Evolutionary conservation across 257 asterid genomes (phyloP), one percentile per base, ranked within the genome.

Genomic region (Nicotiana otophora): DNA sequence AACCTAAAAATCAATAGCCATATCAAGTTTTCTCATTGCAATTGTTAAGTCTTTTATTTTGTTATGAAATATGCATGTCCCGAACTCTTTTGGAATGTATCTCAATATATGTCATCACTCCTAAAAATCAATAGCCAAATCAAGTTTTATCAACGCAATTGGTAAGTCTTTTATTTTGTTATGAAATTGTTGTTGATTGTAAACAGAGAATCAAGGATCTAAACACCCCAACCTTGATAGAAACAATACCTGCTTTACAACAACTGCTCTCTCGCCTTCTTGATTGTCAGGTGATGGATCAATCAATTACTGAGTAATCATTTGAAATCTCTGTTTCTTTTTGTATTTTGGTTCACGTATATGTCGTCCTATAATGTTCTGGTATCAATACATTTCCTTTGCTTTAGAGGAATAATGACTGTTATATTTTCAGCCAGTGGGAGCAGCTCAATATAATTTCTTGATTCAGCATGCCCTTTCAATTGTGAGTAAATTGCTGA

Each of bases 191-290:
- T 57, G 11, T 46, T 72, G 61, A 46, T 77, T 53, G 39, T 80
- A 34, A 65, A 55, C 87, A 92, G 97, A 94, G 89, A 87, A 92
- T 89, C 23, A 91, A 89, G 87, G 89, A 82, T 77, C 86, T 92
- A 67, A 92, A 86, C 80, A 84, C 88, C 57, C 84, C 92, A 61
- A 85, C 87, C 55, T 86, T 94, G 89, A 91, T 94, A 12, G 92
- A 90, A 82, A 96, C 87, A 5, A 83, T 94, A 84, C 93, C 97
- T 74, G 83, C 89, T 75, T 36, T 94, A 89, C 97, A 94, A 82
- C 88, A 87, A 51, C 94, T 92, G 85, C 97, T 94, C 84, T 89
- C 86, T 31, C 98, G 96, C 81, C 97, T 94, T 34, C 91, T 94
- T 51, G 85, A 82, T 83, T 94, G 97, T 61, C 89, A 90, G 98